Conservation (phyloP, 495 filamentous ascomycete genomes). For the Thermochaetoides thermophila region DNA sequence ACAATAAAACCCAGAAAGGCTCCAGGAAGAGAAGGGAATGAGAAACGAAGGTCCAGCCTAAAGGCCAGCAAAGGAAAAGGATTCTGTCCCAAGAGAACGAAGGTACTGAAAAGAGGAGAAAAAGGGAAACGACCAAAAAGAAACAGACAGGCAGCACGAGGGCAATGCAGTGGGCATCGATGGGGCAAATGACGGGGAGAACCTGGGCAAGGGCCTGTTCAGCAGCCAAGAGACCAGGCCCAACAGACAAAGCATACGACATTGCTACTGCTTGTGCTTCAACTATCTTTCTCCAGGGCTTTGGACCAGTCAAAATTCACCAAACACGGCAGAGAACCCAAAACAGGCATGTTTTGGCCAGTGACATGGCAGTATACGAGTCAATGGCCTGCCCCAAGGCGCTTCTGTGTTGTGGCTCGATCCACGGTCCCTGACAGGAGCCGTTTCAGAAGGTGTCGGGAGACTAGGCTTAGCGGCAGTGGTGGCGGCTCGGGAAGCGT, state of each 20-base stretch:
- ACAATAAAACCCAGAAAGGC: constrained; percentile 4
- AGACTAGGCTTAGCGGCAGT: constrained; percentile 9
- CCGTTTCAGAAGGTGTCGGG: constrained; percentile 28
- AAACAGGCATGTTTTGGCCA: too few relatives aligned
- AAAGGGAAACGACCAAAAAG: constrained; percentile 1
- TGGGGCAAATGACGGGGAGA: too few relatives aligned
- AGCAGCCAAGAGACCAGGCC: too few relatives aligned
- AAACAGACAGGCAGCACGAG: neutral
- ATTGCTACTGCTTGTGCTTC: too few relatives aligned
- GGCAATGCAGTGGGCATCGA: too few relatives aligned
- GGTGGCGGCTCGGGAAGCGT: too few relatives aligned
- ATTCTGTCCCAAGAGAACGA: constrained; percentile 2
- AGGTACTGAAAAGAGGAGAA: constrained; percentile 2
- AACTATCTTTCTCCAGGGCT: too few relatives aligned
- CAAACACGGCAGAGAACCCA: too few relatives aligned
- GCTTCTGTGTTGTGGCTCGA: constrained; percentile 11
- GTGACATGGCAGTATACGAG: too few relatives aligned
- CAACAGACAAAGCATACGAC: too few relatives aligned
- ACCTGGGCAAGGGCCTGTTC: too few relatives aligned
- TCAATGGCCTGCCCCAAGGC: constrained; percentile 11
- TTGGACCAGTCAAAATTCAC: too few relatives aligned
- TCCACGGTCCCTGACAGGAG: constrained; percentile 22
- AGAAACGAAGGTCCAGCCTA: constrained; percentile 5
- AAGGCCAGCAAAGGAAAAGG: constrained; percentile 6
- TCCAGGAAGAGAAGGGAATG: constrained; percentile 1